phyloP scores from a whole-genome alignment of 2,329 filamentous ascomycete genomes.

The Ilyonectria destructans region DNA sequence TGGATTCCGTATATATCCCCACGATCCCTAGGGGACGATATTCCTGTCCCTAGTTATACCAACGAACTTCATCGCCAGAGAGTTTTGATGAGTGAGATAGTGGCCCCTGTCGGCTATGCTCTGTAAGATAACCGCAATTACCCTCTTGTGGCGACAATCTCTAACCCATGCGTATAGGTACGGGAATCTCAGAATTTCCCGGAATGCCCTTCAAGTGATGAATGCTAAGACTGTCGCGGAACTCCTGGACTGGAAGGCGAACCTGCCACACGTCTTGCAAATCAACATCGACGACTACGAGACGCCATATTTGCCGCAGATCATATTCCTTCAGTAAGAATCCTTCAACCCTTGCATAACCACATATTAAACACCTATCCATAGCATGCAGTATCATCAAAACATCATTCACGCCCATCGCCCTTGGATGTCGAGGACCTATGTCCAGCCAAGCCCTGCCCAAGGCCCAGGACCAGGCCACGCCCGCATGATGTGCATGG shows the following conservation, averaged over 20 bases:
- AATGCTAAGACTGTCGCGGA: slow-evolving; percentile 38
- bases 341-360: neutral
- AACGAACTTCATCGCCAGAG: slow-evolving; percentile 37
- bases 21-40: slow-evolving; percentile 27
- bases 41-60: slow-evolving; percentile 32
- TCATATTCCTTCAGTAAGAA: slow-evolving; percentile 45
- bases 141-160: neutral
- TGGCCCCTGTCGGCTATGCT: slow-evolving; percentile 44
- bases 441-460: slow-evolving; percentile 39
- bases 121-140: slow-evolving; percentile 37
- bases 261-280: slow-evolving; percentile 35
- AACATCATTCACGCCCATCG: slow-evolving; percentile 47
- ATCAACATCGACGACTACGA: slow-evolving; percentile 39
- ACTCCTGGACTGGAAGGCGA: slow-evolving; percentile 42
- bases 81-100: slow-evolving; percentile 42
- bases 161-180: slow-evolving; percentile 32
- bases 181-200: slow-evolving; percentile 38
- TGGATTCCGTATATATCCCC: slow-evolving; percentile 37
- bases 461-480: slow-evolving; percentile 43
- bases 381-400: slow-evolving; percentile 50
- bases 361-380: neutral
- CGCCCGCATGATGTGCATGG: slow-evolving; percentile 45
- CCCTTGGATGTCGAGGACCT: slow-evolving; percentile 48
- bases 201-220: slow-evolving; percentile 34
- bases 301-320: slow-evolving; percentile 41